A percentile compares a stretch with the other conserved stretches of the same genome.
Evolutionary conservation across 176 grass and related monocot species (phyloP).

Genomic region (Carex cristatella): DNA sequence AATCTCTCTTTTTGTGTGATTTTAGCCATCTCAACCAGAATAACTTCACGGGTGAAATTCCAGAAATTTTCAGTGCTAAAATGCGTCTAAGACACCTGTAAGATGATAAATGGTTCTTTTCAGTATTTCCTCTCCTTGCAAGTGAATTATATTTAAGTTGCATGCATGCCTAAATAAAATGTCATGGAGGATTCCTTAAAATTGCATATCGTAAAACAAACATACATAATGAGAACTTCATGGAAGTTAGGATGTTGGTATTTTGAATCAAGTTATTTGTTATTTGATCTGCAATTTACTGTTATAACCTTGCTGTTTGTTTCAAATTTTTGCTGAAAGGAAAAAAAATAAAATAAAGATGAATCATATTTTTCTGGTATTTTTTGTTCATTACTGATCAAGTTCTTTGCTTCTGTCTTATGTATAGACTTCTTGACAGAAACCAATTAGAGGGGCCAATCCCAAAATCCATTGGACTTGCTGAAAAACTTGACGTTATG

Average conservation of each 20-base stretch:
- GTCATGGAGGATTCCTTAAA: background rate
- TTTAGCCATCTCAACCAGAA: conserved; percentile 81
- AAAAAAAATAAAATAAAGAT: too few relatives aligned
- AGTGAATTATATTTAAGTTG: background rate
- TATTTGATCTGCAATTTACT: background rate
- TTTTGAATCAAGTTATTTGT: background rate
- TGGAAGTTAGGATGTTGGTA: background rate
- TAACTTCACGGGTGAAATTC: conserved; percentile 44
- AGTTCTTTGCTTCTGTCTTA: background rate
- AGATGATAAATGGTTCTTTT: conserved; percentile 21
- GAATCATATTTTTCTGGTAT: background rate
- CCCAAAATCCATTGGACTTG: conserved; percentile 41
- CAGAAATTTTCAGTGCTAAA: conserved; percentile 43
- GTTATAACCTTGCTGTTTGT: background rate
- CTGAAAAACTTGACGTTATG: conserved; percentile 58
- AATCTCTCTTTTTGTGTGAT: background rate
- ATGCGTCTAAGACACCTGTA: conserved; percentile 64
- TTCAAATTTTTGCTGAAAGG: background rate
- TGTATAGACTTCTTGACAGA: conserved; percentile 58
- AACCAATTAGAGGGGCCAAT: conserved; percentile 55
- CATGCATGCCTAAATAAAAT: background rate
- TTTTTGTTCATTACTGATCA: background rate
- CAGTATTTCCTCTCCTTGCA: background rate
- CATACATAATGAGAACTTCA: background rate
- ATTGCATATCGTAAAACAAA: background rate